These are phyloP conservation scores for Cyberlindnera amylophila DNA, from an alignment of 805 yeast species.

Conservation along the genomic window DNA sequence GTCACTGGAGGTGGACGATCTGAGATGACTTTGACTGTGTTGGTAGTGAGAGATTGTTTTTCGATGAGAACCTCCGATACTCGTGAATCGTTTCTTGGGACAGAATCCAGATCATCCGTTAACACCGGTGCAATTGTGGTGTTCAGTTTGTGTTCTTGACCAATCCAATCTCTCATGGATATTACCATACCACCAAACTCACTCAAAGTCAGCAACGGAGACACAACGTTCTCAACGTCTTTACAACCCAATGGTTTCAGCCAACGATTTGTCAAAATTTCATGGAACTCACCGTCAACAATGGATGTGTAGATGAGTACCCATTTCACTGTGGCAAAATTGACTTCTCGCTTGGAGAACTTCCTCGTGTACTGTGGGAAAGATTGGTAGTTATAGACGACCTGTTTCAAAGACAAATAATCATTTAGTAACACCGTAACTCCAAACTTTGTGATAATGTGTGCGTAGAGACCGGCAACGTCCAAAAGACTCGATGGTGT, in stretches of 20 bases:
- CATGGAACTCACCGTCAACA: slow-evolving; percentile 90
- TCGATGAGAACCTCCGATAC: slow-evolving; percentile 68
- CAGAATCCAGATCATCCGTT: slow-evolving; percentile 36
- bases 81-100: slow-evolving; percentile 23
- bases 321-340: slow-evolving; percentile 79
- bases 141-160: slow-evolving; percentile 61
- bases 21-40: slow-evolving; percentile 63
- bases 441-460: slow-evolving; percentile 62
- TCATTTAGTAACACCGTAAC: slow-evolving; percentile 80
- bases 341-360: slow-evolving; percentile 67
- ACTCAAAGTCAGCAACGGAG: slow-evolving; percentile 83
- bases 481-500: slow-evolving; percentile 71
- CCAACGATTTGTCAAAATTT: slow-evolving; percentile 85
- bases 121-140: slow-evolving; percentile 37
- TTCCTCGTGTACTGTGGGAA: slow-evolving; percentile 82
- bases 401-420: slow-evolving; percentile 83
- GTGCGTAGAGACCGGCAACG: slow-evolving; percentile 83
- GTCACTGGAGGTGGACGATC: slow-evolving; percentile 48
- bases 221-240: slow-evolving; percentile 68
- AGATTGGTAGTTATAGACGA: slow-evolving; percentile 87
- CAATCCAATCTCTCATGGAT: slow-evolving; percentile 88
- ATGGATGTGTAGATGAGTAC: slow-evolving; percentile 85
- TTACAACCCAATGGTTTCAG: slow-evolving; percentile 84
- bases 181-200: slow-evolving; percentile 97
- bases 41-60: slow-evolving; percentile 66